These are phyloP conservation scores for Backusella australiensis DNA, from an alignment of 192 early-diverging fungal genomes.

Conservation along the genomic window DNA sequence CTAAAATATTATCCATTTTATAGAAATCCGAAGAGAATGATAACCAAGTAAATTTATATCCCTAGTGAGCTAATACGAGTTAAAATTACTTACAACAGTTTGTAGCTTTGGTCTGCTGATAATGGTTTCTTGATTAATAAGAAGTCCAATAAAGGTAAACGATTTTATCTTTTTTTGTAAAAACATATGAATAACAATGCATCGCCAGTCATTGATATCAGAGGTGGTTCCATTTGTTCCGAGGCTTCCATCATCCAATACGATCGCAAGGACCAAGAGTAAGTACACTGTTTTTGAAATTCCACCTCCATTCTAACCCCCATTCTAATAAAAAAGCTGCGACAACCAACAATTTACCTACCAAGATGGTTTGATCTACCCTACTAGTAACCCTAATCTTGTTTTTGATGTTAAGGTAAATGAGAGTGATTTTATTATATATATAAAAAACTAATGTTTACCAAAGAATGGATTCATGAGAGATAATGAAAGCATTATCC, in stretches of 20 bases:
- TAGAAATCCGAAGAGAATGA: neutral
- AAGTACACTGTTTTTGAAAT: neutral
- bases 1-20: neutral
- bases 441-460: neutral
- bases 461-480: neutral
- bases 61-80: neutral
- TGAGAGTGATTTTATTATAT: neutral
- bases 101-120: neutral
- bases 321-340: neutral
- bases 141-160: conserved; percentile 15
- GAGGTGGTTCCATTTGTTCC: neutral
- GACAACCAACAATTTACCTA: conserved; percentile 25
- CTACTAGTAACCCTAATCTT: conserved; percentile 6
- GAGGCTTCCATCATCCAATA: conserved; percentile 3
- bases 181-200: neutral
- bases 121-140: conserved; percentile 26
- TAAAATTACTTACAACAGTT: neutral
- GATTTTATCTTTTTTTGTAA: neutral
- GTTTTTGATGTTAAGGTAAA: conserved; percentile 19
- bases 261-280: conserved; percentile 17
- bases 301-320: too few species aligned
- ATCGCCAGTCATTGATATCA: neutral
- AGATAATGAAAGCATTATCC: conserved; percentile 12
- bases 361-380: conserved; percentile 14
- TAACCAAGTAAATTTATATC: neutral